These are phyloP conservation scores for Myxozyma udenii DNA, from an alignment of 805 yeast genomes.

Conservation along the genomic window DNA sequence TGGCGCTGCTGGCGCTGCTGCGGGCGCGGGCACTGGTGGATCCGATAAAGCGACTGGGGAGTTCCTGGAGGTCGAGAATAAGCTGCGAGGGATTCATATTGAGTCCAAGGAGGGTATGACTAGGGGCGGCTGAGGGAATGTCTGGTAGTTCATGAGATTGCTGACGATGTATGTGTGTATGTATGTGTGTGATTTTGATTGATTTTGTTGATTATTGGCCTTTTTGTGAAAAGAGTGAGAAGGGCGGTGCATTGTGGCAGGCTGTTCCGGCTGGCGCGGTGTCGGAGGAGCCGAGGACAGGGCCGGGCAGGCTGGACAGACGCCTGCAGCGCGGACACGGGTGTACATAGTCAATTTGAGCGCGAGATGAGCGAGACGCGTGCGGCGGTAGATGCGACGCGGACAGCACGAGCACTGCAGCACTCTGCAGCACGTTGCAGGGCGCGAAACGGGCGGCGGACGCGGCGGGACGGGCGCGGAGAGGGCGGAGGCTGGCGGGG, in stretches of 20 bases:
- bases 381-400: not conserved
- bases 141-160: not conserved
- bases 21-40: too few species aligned
- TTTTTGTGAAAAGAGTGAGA: too few species aligned
- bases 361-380: not conserved
- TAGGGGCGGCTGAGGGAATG: conserved; percentile 7
- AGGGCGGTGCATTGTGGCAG: not conserved
- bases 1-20: too few species aligned
- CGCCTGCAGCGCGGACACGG: too few species aligned
- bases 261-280: not conserved
- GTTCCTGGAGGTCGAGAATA: conserved; percentile 20
- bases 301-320: too few species aligned
- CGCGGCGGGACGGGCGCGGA: not conserved
- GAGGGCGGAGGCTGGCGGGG: not conserved
- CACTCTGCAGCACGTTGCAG: not conserved
- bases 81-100: conserved; percentile 16
- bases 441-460: not conserved
- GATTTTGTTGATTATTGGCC: not conserved
- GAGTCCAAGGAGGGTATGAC: conserved; percentile 21
- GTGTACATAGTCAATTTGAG: not conserved
- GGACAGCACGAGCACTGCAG: too few species aligned
- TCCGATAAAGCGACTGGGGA: conserved; percentile 5
- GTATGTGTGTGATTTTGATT: not conserved
- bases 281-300: not conserved
- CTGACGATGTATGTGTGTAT: not conserved